phyloP scores from a whole-genome alignment of 208 protist genomes.

The Acanthamoeba culbertsoni region DNA sequence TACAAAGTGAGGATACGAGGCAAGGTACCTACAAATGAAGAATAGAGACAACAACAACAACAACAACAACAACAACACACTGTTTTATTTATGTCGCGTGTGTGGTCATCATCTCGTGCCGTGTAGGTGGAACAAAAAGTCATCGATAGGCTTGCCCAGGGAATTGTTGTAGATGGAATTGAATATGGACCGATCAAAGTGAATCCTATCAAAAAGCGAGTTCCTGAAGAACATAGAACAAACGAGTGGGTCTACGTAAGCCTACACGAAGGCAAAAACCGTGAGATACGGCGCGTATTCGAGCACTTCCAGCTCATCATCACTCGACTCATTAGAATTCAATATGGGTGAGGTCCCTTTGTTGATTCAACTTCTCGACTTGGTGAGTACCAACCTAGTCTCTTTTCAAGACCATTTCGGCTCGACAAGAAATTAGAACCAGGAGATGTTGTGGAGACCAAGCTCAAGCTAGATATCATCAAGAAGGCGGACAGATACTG shows the following conservation, averaged over 20 bases:
- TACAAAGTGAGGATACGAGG: not conserved
- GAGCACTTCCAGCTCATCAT: not conserved
- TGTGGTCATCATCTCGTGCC: not conserved
- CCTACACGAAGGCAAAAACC: slow-evolving; percentile 27
- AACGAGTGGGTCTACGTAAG: not conserved
- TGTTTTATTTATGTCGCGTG: not conserved
- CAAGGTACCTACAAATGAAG: too few relatives aligned
- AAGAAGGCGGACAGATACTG: not conserved
- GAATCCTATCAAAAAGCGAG: not conserved
- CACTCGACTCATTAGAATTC: slow-evolving; percentile 6
- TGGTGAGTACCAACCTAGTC: not conserved
- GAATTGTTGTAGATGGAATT: not conserved
- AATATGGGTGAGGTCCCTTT: not conserved
- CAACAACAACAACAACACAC: not conserved
- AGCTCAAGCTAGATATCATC: not conserved
- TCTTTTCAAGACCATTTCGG: not conserved
- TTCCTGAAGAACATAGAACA: not conserved
- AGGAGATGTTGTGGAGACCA: not conserved
- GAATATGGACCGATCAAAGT: slow-evolving; percentile 15
- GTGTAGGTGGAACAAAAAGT: not conserved
- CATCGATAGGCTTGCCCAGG: not conserved
- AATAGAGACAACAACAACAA: not conserved
- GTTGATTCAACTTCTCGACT: not conserved
- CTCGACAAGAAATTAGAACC: not conserved
- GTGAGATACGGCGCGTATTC: slow-evolving; percentile 9